These are phyloP conservation scores for Sugiyamaella paludigena DNA, from an alignment of 1,139 yeast species.

Conservation along the genomic window DNA sequence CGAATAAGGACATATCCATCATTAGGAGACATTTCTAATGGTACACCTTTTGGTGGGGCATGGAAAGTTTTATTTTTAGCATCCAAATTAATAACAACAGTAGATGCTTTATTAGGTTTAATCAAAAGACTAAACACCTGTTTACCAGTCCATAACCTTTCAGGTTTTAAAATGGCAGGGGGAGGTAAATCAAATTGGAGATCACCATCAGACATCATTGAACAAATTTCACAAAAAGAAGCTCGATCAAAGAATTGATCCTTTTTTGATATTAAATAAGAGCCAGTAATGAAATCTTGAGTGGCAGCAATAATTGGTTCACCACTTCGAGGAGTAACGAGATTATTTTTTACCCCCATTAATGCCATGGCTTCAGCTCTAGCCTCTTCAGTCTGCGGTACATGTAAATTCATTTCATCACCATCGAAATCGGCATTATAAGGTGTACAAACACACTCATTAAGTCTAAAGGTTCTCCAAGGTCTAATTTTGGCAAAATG, in stretches of 20 bases:
- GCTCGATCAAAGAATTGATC: constrained; percentile 92
- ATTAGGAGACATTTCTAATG: constrained; percentile 95
- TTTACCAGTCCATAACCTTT: constrained; percentile 93
- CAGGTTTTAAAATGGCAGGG: constrained; percentile 89
- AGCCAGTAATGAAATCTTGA: constrained; percentile 97
- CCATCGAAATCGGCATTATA: constrained; percentile 99
- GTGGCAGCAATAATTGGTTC: constrained; percentile 99
- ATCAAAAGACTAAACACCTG: constrained; percentile 88
- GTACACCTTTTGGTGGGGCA: constrained; percentile 66
- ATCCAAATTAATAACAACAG: constrained; percentile 84
- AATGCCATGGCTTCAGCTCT: constrained; percentile 95
- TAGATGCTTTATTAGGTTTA: constrained; percentile 71
- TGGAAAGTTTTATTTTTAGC: constrained; percentile 88
- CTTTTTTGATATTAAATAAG: constrained; percentile 86
- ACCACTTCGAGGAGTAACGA: constrained; percentile 95
- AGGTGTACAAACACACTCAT: constrained; percentile 99
- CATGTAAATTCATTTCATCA: constrained; percentile 98
- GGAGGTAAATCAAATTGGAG: constrained; percentile 91
- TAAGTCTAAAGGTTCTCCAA: constrained; percentile 95
- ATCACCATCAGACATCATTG: constrained; percentile 96
- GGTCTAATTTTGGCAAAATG: constrained; percentile 96
- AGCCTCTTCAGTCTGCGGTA: constrained; percentile 99
- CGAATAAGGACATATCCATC: constrained; percentile 92
- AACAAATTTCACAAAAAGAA: constrained; percentile 71
- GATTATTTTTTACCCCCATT: constrained; percentile 96